These are phyloP conservation scores for Apodospora peruviana DNA, from an alignment of 495 filamentous ascomycete species.

Conservation along the genomic window DNA sequence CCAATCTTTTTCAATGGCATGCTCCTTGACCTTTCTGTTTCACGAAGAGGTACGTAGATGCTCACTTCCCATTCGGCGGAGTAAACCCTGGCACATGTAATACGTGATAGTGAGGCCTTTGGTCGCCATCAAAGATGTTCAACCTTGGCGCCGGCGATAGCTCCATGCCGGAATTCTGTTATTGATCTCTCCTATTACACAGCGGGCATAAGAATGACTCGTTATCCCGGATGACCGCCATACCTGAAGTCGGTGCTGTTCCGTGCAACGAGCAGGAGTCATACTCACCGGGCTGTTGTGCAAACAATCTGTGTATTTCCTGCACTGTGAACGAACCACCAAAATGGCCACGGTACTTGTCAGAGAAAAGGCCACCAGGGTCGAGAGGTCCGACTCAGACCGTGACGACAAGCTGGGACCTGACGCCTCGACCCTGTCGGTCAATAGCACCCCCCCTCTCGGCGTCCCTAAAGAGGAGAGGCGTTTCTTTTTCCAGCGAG, in stretches of 20 bases:
- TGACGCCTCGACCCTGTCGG: constrained; percentile 12
- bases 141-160: neutral
- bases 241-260: too few relatives aligned
- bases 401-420: constrained; percentile 5
- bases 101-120: constrained; percentile 5
- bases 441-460: constrained; percentile 25
- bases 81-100: neutral
- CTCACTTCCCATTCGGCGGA: neutral
- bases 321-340: too few relatives aligned
- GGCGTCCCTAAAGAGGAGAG: constrained; percentile 33
- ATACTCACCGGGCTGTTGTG: too few relatives aligned
- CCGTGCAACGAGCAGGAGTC: too few relatives aligned
- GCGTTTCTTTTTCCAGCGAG: constrained; percentile 41
- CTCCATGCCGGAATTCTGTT: too few relatives aligned
- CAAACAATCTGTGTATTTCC: too few relatives aligned
- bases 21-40: neutral
- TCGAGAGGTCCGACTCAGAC: constrained; percentile 5
- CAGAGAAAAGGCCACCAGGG: neutral
- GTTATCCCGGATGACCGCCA: too few relatives aligned
- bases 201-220: too few relatives aligned
- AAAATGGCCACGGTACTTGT: constrained; percentile 21
- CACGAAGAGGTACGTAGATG: neutral
- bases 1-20: neutral
- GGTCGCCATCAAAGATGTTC: constrained; percentile 2
- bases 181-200: too few relatives aligned